Percentiles rank a stretch among this genome's conserved stretches.
phyloP scores from a whole-genome alignment of 768 basidiomycete genomes.

The Phylloporus rhodoxanthus region DNA sequence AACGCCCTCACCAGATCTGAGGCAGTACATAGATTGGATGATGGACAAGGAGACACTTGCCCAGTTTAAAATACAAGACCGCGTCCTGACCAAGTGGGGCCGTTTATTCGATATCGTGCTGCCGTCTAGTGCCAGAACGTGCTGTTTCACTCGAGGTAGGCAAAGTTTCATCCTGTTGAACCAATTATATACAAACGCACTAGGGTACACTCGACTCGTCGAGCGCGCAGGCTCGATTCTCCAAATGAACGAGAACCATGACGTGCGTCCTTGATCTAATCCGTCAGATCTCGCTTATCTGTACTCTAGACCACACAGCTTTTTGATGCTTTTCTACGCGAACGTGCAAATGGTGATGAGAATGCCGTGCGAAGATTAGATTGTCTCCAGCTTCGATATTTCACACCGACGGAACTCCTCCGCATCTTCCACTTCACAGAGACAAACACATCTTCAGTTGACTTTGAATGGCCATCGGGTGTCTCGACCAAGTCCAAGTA shows the following conservation, averaged over 20 bases:
- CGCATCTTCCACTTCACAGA: conserved; percentile 56
- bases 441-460: neutral
- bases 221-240: conserved; percentile 75
- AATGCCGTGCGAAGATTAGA: conserved; percentile 50
- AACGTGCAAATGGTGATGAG: conserved; percentile 35
- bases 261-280: conserved; percentile 38
- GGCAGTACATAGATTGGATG: conserved; percentile 9
- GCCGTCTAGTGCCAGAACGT: conserved; percentile 55
- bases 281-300: neutral
- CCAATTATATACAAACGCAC: neutral
- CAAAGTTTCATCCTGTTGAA: neutral
- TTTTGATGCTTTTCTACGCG: conserved; percentile 51
- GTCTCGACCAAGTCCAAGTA: conserved; percentile 68
- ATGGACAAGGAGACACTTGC: conserved; percentile 13
- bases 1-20: conserved; percentile 2
- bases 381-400: conserved; percentile 65
- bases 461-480: conserved; percentile 57
- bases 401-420: conserved; percentile 67
- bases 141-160: conserved; percentile 77
- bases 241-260: conserved; percentile 60
- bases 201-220: conserved; percentile 72
- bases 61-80: conserved; percentile 47
- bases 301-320: conserved; percentile 50
- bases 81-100: conserved; percentile 68
- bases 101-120: conserved; percentile 73